These are phyloP conservation scores for Colletotrichum plurivorum DNA, from an alignment of 2,329 filamentous ascomycete genomes.

Conservation along the genomic window DNA sequence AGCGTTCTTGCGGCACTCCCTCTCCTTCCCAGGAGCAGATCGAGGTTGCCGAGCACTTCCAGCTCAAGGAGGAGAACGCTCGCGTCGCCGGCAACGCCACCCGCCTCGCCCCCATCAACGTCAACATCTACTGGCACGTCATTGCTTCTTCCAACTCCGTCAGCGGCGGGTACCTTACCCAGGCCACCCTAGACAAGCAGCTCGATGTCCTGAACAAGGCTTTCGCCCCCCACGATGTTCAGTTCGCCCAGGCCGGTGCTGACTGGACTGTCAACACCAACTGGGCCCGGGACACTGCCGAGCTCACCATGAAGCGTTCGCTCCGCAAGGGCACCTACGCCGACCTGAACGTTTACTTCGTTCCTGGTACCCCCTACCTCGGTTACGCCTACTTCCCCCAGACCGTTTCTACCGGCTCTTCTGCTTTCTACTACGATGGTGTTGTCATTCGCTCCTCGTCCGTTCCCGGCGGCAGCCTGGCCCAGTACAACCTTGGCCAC, in stretches of 20 bases:
- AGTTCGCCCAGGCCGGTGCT: slow-evolving; percentile 59
- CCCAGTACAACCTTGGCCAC: slow-evolving; percentile 52
- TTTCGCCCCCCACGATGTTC: slow-evolving; percentile 59
- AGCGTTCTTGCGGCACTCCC: slow-evolving; percentile 39
- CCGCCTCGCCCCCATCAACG: slow-evolving; percentile 46
- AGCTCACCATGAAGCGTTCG: slow-evolving; percentile 59
- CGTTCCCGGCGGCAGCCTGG: slow-evolving; percentile 54
- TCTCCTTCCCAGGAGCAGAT: slow-evolving; percentile 29
- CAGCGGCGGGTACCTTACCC: slow-evolving; percentile 51
- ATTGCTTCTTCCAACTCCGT: slow-evolving; percentile 49
- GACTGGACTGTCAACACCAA: slow-evolving; percentile 62
- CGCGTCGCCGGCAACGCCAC: slow-evolving; percentile 40
- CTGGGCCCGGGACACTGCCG: slow-evolving; percentile 59
- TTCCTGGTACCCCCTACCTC: slow-evolving; percentile 54
- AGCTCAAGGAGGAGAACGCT: slow-evolving; percentile 34
- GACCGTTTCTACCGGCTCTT: slow-evolving; percentile 43
- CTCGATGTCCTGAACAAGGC: slow-evolving; percentile 60
- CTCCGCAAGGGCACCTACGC: slow-evolving; percentile 59
- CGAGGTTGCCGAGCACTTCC: slow-evolving; percentile 31
- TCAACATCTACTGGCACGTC: slow-evolving; percentile 58
- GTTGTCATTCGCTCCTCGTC: slow-evolving; percentile 55
- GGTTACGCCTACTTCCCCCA: slow-evolving; percentile 64
- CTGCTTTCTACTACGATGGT: slow-evolving; percentile 55
- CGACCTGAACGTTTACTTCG: slow-evolving; percentile 64
- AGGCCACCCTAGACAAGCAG: slow-evolving; percentile 54